Evolutionary conservation across 345 rosid genomes (phyloP), one percentile per base, ranked within the genome.

Genomic region (Aquilaria malaccensis): DNA sequence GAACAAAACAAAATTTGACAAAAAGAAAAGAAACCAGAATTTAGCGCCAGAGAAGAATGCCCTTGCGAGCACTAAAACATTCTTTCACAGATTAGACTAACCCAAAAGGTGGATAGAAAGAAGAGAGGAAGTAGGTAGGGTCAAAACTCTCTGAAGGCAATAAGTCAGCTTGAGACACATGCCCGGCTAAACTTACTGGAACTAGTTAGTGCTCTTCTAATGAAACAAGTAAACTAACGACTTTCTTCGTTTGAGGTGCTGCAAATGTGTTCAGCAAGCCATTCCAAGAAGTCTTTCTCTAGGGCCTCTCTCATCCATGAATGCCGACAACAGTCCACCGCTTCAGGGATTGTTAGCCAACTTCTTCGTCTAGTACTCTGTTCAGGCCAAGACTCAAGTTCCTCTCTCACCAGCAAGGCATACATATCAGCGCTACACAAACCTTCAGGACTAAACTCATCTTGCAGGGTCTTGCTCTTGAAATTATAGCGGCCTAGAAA

Each of bases 351-450:
- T 31, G 72, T 60, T 47, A 77, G 64, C 84, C 84, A 82, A 43
- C 70, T 77, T 65, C 84, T 77, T 29, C 50, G 47, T 31, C 76
- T 70, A 22, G 70, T 63, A 56, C 69, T 68, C 63, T 73, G 79
- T 46, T 82, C 87, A 4, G 87, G 87, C 84, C 87, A 82, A 11
- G 76, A 66, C 47, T 64, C 68, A 0, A 82, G 79, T 67, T 77
- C 81, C 70, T 82, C 81, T 51, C 49, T 77, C 62, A 80, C 82
- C 6, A 50, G 69, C 65, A 79, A 65, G 15, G 82, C 79, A 61
- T 77, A 75, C 79, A 79, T 63, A 51, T 69, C 62, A 11, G 80
- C 87, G 71, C 70, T 71, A 56, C 87, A 79, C 57, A 73, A 60
- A 53, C 81, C 84, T 69, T 79, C 79, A 0, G 74, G 73, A 59